Percentiles rank a stretch among this genome's conserved stretches.
These are phyloP conservation scores for Endoconidiophora laricicola DNA, from an alignment of 2,329 filamentous ascomycete species.

Conservation along the genomic window DNA sequence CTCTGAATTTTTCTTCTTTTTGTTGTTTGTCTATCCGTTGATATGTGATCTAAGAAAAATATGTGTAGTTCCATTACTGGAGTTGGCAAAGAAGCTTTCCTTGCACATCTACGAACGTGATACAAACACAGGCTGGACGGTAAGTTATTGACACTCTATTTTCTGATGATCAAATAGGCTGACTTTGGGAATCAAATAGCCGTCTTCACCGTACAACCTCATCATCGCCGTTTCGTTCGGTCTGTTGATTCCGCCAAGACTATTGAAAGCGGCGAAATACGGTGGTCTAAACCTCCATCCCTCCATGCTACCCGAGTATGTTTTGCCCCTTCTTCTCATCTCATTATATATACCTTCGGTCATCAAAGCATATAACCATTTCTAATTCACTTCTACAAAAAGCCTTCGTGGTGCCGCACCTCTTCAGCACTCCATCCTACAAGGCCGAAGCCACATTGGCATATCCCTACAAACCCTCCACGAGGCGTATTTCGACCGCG, in stretches of 20 bases:
- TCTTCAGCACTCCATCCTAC: constrained; percentile 66
- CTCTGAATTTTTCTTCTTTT: no score
- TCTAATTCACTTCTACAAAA: constrained; percentile 6
- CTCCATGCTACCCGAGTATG: constrained; percentile 69
- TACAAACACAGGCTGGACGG: constrained; percentile 69
- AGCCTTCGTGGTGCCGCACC: constrained; percentile 76
- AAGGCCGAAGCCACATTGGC: constrained; percentile 44
- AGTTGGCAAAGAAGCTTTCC: constrained; percentile 42
- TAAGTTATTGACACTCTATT: constrained; percentile 24
- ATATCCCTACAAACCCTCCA: constrained; percentile 80
- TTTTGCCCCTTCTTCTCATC: background rate
- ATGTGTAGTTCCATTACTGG: constrained; percentile 48
- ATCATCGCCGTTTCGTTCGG: constrained; percentile 91
- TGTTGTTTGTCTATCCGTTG: no score
- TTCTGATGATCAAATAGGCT: constrained; percentile 6
- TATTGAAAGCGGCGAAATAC: constrained; percentile 55
- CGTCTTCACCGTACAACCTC: constrained; percentile 50
- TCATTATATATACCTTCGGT: no score
- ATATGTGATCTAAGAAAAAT: no score
- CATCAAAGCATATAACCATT: background rate
- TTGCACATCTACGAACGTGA: constrained; percentile 59
- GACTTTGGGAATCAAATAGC: constrained; percentile 22
- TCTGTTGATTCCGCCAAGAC: constrained; percentile 63
- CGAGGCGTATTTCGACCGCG: constrained; percentile 58
- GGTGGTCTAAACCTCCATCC: constrained; percentile 90